Percentiles rank a stretch among this genome's conserved stretches.
Evolutionary conservation across 257 asterid genomes (phyloP).

Genomic region (Solanum pinnatisectum): DNA sequence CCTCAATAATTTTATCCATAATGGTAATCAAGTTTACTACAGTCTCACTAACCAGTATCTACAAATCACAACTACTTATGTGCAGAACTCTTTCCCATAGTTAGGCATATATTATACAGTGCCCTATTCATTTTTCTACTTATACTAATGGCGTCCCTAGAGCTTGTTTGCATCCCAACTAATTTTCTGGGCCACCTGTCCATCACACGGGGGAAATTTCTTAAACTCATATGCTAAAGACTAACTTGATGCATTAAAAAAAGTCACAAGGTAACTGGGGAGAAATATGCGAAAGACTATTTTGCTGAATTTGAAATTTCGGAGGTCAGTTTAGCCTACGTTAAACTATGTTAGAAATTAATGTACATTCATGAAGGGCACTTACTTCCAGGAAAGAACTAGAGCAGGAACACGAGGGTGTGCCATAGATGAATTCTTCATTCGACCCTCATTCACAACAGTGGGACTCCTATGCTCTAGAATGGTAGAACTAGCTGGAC

Average conservation of each 20-base stretch:
- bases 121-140: background rate
- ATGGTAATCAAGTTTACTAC: background rate
- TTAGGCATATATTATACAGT: background rate
- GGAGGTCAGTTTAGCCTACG: no score
- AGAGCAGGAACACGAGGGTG: no score
- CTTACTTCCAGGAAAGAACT: no score
- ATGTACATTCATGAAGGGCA: no score
- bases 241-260: background rate
- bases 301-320: no score
- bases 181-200: background rate
- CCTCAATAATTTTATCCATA: background rate
- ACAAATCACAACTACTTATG: background rate
- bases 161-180: background rate
- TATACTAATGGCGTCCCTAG: background rate
- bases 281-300: no score
- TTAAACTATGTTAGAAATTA: no score
- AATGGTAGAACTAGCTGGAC: no score
- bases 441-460: no score
- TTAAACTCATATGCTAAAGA: background rate
- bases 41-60: background rate
- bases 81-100: background rate
- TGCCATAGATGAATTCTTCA: no score
- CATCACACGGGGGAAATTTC: background rate
- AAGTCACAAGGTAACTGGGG: background rate
- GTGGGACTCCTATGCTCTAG: no score